These are phyloP conservation scores for Selaginella tamariscina DNA, from an alignment of 75 land plant species.

Conservation along the genomic window DNA sequence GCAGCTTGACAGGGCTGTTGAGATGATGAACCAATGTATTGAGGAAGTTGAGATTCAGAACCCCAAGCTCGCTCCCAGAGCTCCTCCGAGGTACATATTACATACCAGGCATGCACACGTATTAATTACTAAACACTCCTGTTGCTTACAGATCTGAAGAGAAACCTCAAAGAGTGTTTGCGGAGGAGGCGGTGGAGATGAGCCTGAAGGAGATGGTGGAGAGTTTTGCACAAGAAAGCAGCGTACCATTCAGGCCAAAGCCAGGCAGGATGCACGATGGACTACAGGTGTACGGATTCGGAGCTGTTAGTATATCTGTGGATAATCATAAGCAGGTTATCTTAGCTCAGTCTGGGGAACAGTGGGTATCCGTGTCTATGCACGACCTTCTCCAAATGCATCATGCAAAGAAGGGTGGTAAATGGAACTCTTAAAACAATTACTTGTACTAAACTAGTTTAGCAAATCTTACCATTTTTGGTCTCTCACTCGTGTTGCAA, in stretches of 20 bases:
- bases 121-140: no score
- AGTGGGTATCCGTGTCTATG: conserved; percentile 59
- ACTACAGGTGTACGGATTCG: conserved; percentile 82
- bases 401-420: conserved; percentile 27
- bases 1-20: conserved; percentile 60
- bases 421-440: conserved; percentile 19
- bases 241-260: conserved; percentile 65
- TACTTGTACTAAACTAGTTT: no score
- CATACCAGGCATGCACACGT: conserved; percentile 30
- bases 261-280: conserved; percentile 67
- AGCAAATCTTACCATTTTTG: no score
- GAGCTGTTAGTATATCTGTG: conserved; percentile 52
- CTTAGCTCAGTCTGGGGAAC: conserved; percentile 58
- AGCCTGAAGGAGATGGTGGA: conserved; percentile 74
- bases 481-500: no score
- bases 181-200: conserved; percentile 38
- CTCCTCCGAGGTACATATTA: conserved; percentile 33
- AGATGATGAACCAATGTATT: conserved; percentile 86
- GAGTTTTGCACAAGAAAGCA: conserved; percentile 56
- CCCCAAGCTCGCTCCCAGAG: no score
- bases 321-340: conserved; percentile 66
- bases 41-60: conserved; percentile 61
- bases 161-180: conserved; percentile 4
- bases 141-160: no score
- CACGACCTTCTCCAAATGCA: conserved; percentile 72